Conservation (phyloP, 495 filamentous ascomycete genomes). For the Lasiosphaeria ovina region DNA sequence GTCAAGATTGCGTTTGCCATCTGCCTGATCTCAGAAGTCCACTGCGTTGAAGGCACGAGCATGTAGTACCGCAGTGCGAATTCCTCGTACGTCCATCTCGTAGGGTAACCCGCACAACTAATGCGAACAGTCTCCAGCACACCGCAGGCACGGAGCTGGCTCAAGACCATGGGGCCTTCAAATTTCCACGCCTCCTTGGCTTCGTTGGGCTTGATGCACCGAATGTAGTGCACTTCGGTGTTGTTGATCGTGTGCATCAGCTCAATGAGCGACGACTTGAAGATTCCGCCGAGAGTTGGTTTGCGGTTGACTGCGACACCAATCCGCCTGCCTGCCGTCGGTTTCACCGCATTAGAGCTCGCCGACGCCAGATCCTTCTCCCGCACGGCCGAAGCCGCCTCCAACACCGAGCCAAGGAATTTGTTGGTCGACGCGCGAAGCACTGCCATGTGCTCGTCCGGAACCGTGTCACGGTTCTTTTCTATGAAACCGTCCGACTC, state of each 20-base stretch:
- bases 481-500: conserved; percentile 99
- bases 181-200: conserved; percentile 97
- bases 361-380: conserved; percentile 80
- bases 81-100: conserved; percentile 98
- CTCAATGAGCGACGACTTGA: conserved; percentile 97
- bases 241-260: conserved; percentile 97
- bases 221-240: conserved; percentile 98
- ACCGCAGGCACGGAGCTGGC: conserved; percentile 96
- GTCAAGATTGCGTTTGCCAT: conserved; percentile 91
- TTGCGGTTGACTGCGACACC: conserved; percentile 93
- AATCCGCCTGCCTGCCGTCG: conserved; percentile 73
- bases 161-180: conserved; percentile 98
- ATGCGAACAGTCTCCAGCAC: conserved; percentile 98
- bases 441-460: conserved; percentile 95
- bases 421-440: conserved; percentile 78
- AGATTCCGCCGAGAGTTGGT: conserved; percentile 95
- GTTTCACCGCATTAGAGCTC: conserved; percentile 66
- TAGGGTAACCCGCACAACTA: conserved; percentile 96
- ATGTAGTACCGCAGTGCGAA: conserved; percentile 98
- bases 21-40: conserved; percentile 89
- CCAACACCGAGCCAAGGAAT: conserved; percentile 83
- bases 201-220: conserved; percentile 99
- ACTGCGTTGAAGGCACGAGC: conserved; percentile 84
- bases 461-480: conserved; percentile 98
- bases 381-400: conserved; percentile 77